phyloP scores from a whole-genome alignment of 73 alveolate species.

The Breviolum minutum region DNA sequence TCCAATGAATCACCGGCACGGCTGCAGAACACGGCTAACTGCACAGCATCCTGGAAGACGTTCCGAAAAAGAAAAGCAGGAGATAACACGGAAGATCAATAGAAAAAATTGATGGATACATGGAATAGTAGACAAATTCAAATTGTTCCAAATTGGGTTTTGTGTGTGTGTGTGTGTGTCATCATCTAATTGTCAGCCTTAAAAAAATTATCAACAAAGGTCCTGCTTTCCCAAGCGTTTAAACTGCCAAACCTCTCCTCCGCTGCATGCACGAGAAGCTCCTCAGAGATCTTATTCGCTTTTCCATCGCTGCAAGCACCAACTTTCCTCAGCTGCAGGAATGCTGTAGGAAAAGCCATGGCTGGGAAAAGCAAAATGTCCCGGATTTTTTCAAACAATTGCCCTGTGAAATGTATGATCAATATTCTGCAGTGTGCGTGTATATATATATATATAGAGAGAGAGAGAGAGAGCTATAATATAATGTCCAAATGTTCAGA shows the following conservation, averaged over 20 bases:
- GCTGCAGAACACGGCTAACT: constrained; percentile 24
- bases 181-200: not conserved
- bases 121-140: not conserved
- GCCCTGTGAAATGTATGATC: no score
- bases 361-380: no score
- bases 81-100: not conserved
- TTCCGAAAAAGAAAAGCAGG: not conserved
- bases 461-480: no score
- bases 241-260: constrained; percentile 13
- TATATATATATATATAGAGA: no score
- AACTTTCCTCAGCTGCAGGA: constrained; percentile 1
- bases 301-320: constrained; percentile 53
- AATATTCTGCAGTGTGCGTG: no score
- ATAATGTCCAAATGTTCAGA: no score
- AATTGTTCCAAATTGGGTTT: not conserved
- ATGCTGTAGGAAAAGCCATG: no score
- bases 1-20: not conserved
- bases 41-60: constrained; percentile 27
- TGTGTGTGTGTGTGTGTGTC: not conserved
- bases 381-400: no score
- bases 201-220: no score
- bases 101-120: not conserved
- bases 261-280: constrained; percentile 7
- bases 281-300: constrained; percentile 7
- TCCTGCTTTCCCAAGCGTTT: no score